A percentile compares a stretch with the other conserved stretches of the same genome.
Evolutionary conservation across 805 yeast species (phyloP).

Genomic region (Zygotorulaspora danielsina): DNA sequence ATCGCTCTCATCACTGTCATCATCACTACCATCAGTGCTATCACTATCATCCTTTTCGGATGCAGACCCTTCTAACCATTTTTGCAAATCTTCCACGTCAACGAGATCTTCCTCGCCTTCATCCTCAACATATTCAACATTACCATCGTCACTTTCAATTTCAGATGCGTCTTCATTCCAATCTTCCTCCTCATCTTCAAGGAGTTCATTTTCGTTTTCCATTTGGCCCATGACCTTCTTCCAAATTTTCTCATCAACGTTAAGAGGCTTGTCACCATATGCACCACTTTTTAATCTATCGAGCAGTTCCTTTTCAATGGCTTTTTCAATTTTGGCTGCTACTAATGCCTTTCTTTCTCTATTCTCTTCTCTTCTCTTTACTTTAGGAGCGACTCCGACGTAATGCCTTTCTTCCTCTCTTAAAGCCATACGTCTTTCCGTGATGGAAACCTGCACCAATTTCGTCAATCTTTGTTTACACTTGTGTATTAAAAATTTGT

Average conservation of each 20-base stretch:
- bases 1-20: constrained; percentile 38
- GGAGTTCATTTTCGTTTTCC: constrained; percentile 59
- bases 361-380: constrained; percentile 87
- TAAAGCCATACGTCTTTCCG: constrained; percentile 88
- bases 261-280: constrained; percentile 95
- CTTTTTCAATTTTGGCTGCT: constrained; percentile 94
- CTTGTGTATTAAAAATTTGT: constrained; percentile 81
- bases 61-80: constrained; percentile 67
- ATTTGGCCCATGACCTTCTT: constrained; percentile 83
- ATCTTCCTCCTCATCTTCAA: constrained; percentile 46
- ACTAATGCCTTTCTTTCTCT: constrained; percentile 95
- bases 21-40: constrained; percentile 32
- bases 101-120: constrained; percentile 87
- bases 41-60: constrained; percentile 33
- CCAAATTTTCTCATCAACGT: constrained; percentile 96
- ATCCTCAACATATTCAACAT: constrained; percentile 84
- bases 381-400: constrained; percentile 90
- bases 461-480: constrained; percentile 95
- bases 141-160: constrained; percentile 61
- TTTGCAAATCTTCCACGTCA: constrained; percentile 88
- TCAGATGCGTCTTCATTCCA: constrained; percentile 48
- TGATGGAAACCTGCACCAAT: constrained; percentile 89
- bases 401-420: constrained; percentile 89
- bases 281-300: constrained; percentile 97
- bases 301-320: constrained; percentile 90